Evolutionary conservation across 2,329 filamentous ascomycete genomes (phyloP), one percentile per base, ranked within the genome.

Genomic region (Paraphaeosphaeria minitans): DNA sequence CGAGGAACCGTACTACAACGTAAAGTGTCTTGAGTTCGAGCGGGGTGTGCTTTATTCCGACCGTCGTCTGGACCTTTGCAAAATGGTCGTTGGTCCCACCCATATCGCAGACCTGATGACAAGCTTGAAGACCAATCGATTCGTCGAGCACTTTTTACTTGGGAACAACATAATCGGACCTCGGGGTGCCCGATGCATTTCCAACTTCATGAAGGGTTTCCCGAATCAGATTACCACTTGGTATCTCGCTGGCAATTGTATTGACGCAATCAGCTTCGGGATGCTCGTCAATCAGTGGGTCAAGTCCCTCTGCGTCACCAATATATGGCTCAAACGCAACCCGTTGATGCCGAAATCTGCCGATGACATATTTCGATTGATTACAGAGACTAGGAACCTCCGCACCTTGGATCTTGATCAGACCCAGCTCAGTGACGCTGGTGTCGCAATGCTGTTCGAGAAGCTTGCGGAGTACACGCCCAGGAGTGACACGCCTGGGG

Each of bases 211-310:
- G 48, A 60, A 74, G 13, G 77, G 81, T 21, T 72, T 77, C 48
- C 82, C 83, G 3, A 68, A 79, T 35, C 76, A 79, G 5, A 83
- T 85, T 67, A 78, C 84, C 55, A 85, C 83, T 33, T 85, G 82
- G 83, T 85, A 85, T 64, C 75, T 85, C 33, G 82, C 82, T 4
- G 83, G 83, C 5, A 84, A 84, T 63, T 83, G 81, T 67, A 83
- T 85, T 60, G 79, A 84, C 51, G 71, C 72, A 2, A 54, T 69
- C 2, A 72, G 77, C 57, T 78, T 85, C 67, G 68, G 67, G 27
- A 62, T 74, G 1, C 74, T 85, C 1, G 80, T 82, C 1, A 72
- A 81, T 56, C 78, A 79, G 51, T 79, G 83, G 77, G 62, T 80
- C 14, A 71, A 71, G 24, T 82, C 80, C 1, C 69, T 74, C 3